These are phyloP conservation scores for Sugiyamaella japonica DNA, from an alignment of 1,139 yeast species.

Conservation along the genomic window DNA sequence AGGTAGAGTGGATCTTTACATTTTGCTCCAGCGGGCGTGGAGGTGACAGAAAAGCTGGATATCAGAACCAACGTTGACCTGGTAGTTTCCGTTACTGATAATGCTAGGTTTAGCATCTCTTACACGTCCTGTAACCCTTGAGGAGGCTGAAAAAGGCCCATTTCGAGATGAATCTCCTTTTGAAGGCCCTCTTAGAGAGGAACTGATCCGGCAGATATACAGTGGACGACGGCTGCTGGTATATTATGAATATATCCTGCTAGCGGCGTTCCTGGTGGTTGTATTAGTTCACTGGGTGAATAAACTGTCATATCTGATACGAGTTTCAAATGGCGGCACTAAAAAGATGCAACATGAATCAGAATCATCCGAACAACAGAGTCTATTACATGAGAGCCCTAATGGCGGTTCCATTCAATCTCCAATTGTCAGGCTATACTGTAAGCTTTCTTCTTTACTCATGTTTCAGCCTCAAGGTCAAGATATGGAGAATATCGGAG, in stretches of 20 bases:
- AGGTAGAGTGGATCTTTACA: neutral
- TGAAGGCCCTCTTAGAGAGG: constrained; percentile 18
- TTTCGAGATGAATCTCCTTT: constrained; percentile 22
- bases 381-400: too few relatives aligned
- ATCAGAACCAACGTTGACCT: too few relatives aligned
- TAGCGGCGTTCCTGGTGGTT: constrained; percentile 6
- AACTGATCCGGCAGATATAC: constrained; percentile 19
- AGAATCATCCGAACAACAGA: too few relatives aligned
- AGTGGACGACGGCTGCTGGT: constrained; percentile 18
- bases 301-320: neutral
- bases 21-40: too few relatives aligned
- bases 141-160: constrained; percentile 12
- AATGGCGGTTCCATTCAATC: neutral
- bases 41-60: too few relatives aligned
- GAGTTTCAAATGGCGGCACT: neutral
- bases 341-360: too few relatives aligned
- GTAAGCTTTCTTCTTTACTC: constrained; percentile 12
- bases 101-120: neutral
- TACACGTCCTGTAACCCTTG: neutral
- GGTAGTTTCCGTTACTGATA: neutral
- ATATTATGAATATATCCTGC: constrained; percentile 17
- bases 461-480: constrained; percentile 25
- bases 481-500: constrained; percentile 23
- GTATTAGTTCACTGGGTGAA: constrained; percentile 18
- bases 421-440: neutral